Base-by-base conservation (phyloP, 306 rosid genomes). In the Vachellia collinsii region DNA sequence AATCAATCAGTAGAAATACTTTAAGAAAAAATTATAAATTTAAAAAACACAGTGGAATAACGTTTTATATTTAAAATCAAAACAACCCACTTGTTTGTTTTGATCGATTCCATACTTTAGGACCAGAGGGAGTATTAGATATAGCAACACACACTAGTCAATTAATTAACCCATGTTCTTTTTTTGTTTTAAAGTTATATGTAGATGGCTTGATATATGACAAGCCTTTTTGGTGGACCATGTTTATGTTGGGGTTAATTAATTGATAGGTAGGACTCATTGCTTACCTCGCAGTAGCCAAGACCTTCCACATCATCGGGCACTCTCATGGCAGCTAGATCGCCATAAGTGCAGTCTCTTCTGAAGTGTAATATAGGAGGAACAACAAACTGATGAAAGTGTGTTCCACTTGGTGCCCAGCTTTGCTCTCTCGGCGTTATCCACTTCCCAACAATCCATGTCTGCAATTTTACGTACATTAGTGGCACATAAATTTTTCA, bases 391-490 rank as follows among this genome's bases (percentile, higher is more conserved):
- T 94, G 94, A 80, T 92, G 98, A 54, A 94, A 94, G 81, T 92
- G 97, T 42, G 97, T 79, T 59, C 98, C 94, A 3, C 79, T 58
- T 14, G 97, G 97, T 0, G 98, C 98, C 97, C 94, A 94, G 16
- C 70, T 84, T 80, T 94, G 98, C 81, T 94, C 92, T 56, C 94
- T 91, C 43, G 92, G 92, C 11, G 97, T 94, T 73, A 91, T 94
- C 98, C 98, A 94, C 79, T 94, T 94, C 1, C 98, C 98, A 37
- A 92, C 97, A n/a, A 94, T 94, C 98, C 98, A 94, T 1, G 98
- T 91, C 97, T 93, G 79, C 13, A 51, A 76, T 54, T 41, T 7
- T 41, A 48, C 34, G 34, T 29, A 29, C 34, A 29, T 29, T 12
- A 48, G 29, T 38, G 14, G 56, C 58, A 59, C 6, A 72, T 11